phyloP scores from a whole-genome alignment of 2,329 filamentous ascomycete genomes.

The Fusarium sp. region DNA sequence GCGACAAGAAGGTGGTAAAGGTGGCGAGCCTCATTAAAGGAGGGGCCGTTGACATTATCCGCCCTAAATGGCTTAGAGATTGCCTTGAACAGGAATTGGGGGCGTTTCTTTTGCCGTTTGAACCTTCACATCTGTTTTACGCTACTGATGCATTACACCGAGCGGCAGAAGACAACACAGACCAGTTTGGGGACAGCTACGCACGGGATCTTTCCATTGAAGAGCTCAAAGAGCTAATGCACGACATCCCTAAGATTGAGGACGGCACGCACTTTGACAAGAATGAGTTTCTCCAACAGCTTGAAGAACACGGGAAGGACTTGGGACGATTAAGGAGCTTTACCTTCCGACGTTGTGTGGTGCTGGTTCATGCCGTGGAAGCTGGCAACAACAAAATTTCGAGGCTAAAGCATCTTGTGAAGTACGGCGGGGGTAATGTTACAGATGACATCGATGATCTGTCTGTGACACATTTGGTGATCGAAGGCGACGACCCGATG shows the following conservation, averaged over 20 bases:
- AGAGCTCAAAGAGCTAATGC: slow-evolving; percentile 69
- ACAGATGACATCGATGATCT: slow-evolving; percentile 62
- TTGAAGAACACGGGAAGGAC: slow-evolving; percentile 67
- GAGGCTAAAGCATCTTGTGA: slow-evolving; percentile 66
- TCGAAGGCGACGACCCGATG: slow-evolving; percentile 57
- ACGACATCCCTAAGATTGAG: slow-evolving; percentile 63
- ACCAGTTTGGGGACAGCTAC: slow-evolving; percentile 87
- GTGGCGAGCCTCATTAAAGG: slow-evolving; percentile 84
- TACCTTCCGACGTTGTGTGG: slow-evolving; percentile 62
- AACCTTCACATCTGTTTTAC: slow-evolving; percentile 77
- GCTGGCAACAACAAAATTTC: slow-evolving; percentile 53
- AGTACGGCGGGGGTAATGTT: slow-evolving; percentile 76
- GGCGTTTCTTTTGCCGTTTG: slow-evolving; percentile 72
- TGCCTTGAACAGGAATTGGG: slow-evolving; percentile 72
- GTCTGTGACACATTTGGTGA: slow-evolving; percentile 78
- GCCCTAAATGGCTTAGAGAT: slow-evolving; percentile 85
- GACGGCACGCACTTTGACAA: slow-evolving; percentile 57
- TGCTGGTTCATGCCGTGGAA: slow-evolving; percentile 54
- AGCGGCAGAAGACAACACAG: slow-evolving; percentile 71
- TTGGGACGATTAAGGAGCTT: slow-evolving; percentile 61
- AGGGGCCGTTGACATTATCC: slow-evolving; percentile 77
- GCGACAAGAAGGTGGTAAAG: slow-evolving; percentile 83
- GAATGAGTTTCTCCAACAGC: slow-evolving; percentile 61
- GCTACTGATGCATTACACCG: slow-evolving; percentile 67
- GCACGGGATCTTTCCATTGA: slow-evolving; percentile 73